phyloP scores from a whole-genome alignment of 495 filamentous ascomycete genomes.

The Cudoniella acicularis region DNA sequence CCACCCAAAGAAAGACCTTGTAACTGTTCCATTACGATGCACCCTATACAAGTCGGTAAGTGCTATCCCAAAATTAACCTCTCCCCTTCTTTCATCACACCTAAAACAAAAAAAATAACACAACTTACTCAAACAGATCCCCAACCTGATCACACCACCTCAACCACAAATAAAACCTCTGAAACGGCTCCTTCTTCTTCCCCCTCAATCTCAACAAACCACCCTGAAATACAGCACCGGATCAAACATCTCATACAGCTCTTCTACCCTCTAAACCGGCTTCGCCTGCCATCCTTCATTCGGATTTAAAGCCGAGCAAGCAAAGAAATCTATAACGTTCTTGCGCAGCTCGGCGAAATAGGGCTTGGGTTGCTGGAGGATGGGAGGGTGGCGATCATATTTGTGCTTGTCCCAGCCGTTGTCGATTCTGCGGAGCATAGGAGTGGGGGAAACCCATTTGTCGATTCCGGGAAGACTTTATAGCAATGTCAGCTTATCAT shows the following conservation, averaged over 20 bases:
- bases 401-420: background rate
- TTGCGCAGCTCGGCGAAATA: background rate
- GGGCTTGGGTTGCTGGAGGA: background rate
- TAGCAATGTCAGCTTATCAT: background rate
- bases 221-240: background rate
- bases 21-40: too few relatives aligned
- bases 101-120: too few relatives aligned
- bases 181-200: background rate
- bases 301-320: background rate
- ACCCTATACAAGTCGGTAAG: too few relatives aligned
- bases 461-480: too few relatives aligned
- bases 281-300: background rate
- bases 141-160: background rate
- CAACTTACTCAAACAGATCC: background rate
- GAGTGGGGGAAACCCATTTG: background rate
- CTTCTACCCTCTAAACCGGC: background rate
- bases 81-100: too few relatives aligned
- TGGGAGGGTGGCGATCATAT: background rate
- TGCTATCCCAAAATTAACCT: too few relatives aligned
- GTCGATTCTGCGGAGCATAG: background rate
- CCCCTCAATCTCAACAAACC: background rate
- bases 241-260: background rate
- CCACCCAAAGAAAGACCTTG: too few relatives aligned
- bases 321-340: background rate
- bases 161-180: background rate